Evolutionary conservation across 495 filamentous ascomycete genomes (phyloP).

Genomic region (Astrocystis sublimbata): DNA sequence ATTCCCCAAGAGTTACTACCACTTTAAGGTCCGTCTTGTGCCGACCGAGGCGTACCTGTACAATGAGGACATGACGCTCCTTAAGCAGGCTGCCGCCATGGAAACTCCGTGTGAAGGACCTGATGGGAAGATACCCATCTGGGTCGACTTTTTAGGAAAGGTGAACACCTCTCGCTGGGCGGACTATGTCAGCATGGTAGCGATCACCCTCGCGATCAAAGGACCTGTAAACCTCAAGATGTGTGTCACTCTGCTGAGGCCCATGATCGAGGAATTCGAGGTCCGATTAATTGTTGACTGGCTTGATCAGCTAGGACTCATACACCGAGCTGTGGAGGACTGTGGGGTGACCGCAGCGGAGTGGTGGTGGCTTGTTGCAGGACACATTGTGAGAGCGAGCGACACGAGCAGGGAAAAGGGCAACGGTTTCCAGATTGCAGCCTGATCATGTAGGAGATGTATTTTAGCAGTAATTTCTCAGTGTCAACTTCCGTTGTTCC

Average conservation of each 20-base stretch:
- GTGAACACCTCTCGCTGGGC: slow-evolving; percentile 66
- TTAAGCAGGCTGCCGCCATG: slow-evolving; percentile 35
- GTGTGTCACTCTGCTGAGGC: slow-evolving; percentile 58
- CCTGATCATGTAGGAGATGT: background rate
- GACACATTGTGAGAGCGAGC: slow-evolving; percentile 16
- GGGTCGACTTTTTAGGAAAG: slow-evolving; percentile 74
- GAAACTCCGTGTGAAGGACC: slow-evolving; percentile 31
- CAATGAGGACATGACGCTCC: slow-evolving; percentile 55
- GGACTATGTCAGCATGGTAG: slow-evolving; percentile 57
- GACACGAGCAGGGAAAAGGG: background rate
- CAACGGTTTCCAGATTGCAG: background rate
- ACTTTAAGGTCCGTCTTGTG: slow-evolving; percentile 62
- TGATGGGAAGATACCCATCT: slow-evolving; percentile 62
- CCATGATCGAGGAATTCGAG: slow-evolving; percentile 68
- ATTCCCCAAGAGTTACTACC: slow-evolving; percentile 63
- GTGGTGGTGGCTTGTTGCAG: slow-evolving; percentile 69
- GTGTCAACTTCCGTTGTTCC: too few species aligned
- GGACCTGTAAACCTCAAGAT: slow-evolving; percentile 56
- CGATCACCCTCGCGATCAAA: slow-evolving; percentile 59
- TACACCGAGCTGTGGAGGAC: slow-evolving; percentile 33
- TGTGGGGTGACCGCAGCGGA: slow-evolving; percentile 55
- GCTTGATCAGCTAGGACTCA: slow-evolving; percentile 53
- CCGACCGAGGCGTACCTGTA: slow-evolving; percentile 61
- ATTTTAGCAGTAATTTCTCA: background rate
- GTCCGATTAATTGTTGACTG: slow-evolving; percentile 65